A percentile compares a stretch with the other conserved stretches of the same genome.
These are phyloP conservation scores for Picea sitchensis DNA, from an alignment of 75 land plant species.

Conservation along the genomic window DNA sequence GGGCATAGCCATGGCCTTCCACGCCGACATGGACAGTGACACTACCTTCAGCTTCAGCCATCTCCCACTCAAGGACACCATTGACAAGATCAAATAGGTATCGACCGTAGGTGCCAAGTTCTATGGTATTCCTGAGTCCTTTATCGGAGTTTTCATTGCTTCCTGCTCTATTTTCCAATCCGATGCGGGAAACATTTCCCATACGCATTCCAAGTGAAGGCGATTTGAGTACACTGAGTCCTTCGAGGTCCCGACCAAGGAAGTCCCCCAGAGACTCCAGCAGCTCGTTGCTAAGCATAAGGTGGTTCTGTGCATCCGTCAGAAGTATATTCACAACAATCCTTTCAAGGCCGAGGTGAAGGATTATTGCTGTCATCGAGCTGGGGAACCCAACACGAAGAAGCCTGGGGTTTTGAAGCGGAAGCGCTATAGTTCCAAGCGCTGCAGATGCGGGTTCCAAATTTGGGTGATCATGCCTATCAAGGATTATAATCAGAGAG, in stretches of 20 bases:
- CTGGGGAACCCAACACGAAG: slow-evolving; percentile 23
- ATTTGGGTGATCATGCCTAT: slow-evolving; percentile 27
- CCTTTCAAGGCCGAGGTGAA: slow-evolving; percentile 33
- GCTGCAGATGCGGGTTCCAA: slow-evolving; percentile 25
- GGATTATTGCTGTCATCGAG: slow-evolving; percentile 33
- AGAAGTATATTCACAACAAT: slow-evolving; percentile 31
- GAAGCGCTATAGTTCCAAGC: slow-evolving; percentile 20
- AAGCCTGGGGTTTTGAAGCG: slow-evolving; percentile 17
- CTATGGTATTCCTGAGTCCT: too few relatives aligned
- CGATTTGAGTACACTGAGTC: slow-evolving; percentile 29
- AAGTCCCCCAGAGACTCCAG: slow-evolving; percentile 24
- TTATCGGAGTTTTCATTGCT: too few relatives aligned
- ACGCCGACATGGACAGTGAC: too few relatives aligned
- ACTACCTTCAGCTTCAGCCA: too few relatives aligned
- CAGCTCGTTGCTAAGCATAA: slow-evolving; percentile 26
- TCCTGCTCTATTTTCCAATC: too few relatives aligned
- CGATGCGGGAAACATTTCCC: too few relatives aligned
- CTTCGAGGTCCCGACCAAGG: slow-evolving; percentile 21
- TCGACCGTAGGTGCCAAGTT: too few relatives aligned
- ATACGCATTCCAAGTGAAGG: slow-evolving; percentile 18
- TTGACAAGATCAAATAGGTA: too few relatives aligned
- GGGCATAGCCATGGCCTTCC: too few relatives aligned
- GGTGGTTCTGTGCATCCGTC: slow-evolving; percentile 27
- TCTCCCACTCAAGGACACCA: too few relatives aligned
- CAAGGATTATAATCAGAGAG: slow-evolving; percentile 21